Percentiles rank a stretch among this genome's conserved stretches.
Conservation (phyloP, 2,329 filamentous ascomycete genomes). For the Fusarium cyanostomum region DNA sequence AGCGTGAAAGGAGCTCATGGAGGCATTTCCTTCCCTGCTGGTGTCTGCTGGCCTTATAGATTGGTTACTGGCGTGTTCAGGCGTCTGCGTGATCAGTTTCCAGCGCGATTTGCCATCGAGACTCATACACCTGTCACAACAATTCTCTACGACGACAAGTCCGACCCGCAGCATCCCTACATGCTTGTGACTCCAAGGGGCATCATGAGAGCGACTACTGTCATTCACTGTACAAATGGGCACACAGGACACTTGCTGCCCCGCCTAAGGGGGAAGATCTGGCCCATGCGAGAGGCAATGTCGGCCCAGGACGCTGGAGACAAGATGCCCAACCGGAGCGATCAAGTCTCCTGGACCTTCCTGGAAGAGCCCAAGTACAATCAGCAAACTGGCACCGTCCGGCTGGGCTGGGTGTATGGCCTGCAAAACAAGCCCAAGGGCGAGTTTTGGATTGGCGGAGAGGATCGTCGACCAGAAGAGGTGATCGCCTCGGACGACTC, state of each 20-base stretch:
- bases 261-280: slow-evolving; percentile 53
- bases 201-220: slow-evolving; percentile 53
- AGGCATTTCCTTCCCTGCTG: slow-evolving; percentile 53
- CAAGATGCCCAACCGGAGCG: slow-evolving; percentile 39
- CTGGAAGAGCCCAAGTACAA: slow-evolving; percentile 55
- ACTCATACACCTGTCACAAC: slow-evolving; percentile 47
- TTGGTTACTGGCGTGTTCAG: slow-evolving; percentile 55
- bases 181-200: slow-evolving; percentile 57
- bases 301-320: slow-evolving; percentile 55
- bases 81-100: slow-evolving; percentile 47
- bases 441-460: slow-evolving; percentile 63
- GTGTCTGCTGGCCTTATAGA: slow-evolving; percentile 60
- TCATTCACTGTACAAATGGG: slow-evolving; percentile 67
- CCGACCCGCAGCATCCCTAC: slow-evolving; percentile 46
- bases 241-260: slow-evolving; percentile 61
- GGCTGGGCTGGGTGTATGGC: slow-evolving; percentile 33
- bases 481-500: slow-evolving; percentile 57
- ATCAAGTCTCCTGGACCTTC: slow-evolving; percentile 57
- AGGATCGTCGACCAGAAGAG: slow-evolving; percentile 50
- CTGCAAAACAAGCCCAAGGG: slow-evolving; percentile 44
- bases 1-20: slow-evolving; percentile 43
- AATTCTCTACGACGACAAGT: not conserved
- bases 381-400: slow-evolving; percentile 55
- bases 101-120: slow-evolving; percentile 47
- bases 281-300: slow-evolving; percentile 58